Base-by-base conservation (phyloP, 495 filamentous ascomycete genomes). In the Daldinia childiae region DNA sequence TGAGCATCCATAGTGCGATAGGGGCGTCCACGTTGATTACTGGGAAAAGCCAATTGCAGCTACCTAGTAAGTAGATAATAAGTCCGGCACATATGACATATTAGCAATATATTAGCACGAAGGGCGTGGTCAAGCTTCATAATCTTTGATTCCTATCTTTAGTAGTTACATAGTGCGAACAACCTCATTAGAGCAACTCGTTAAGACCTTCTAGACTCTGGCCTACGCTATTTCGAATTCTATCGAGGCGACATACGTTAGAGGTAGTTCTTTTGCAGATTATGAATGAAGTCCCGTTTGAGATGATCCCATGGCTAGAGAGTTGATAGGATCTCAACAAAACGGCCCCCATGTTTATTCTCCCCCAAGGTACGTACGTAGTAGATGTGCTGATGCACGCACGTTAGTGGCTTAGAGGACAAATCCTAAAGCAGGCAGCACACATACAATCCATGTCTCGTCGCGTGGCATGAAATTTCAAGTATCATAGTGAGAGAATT, bases 321-420 rank as follows among this genome's bases (percentile, higher is more conserved):
- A 6, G 14, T 62, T 73, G 61, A 69, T 73, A 73, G 70, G 70
- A 58, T 62, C 26, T 58, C 39, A 61, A 50, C 50, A 27, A 52
- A 69, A 66, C 26, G 57, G 70, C 65, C 70, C 70, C 70, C 65
- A 73, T 69, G 38, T 58, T 73, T 59, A 27, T 30, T 30, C 57
- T n/a, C 70, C 64, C 65, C 61, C 60, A 65, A 73, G 55, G 48
- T 73, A 66, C 27, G 63, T 63, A 66, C 21, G 61, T 32, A 62
- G 50, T 17, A 27, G 60, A 68, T 64, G 60, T 55, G 64, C 60
- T 59, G 63, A 67, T 68, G 64, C 58, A 51, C 58, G 58, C 54
- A 56, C 54, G 63, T 45, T 58, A 58, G 61, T 62, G 50, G 62
- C 27, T 48, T 45, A 26, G 58, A 30, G 50, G 50, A 30, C 11